Conservation (phyloP, 768 basidiomycete genomes). For the Pleurotus giganteus region DNA sequence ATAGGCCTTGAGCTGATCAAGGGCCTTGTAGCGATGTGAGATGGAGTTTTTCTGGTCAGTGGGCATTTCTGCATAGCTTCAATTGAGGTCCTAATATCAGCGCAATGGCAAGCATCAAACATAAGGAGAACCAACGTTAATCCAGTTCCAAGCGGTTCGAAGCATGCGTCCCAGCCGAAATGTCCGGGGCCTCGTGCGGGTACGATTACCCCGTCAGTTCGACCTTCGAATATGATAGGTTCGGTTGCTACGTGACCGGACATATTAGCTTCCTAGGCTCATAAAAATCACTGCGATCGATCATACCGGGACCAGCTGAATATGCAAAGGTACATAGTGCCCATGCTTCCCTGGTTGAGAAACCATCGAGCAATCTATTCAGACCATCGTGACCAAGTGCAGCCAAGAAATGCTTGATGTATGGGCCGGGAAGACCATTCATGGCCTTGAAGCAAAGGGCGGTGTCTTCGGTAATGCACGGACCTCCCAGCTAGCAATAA, state of each 20-base stretch:
- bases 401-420: constrained; percentile 91
- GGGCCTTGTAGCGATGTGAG: constrained; percentile 70
- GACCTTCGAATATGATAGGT: constrained; percentile 76
- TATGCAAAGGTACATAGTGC: constrained; percentile 98
- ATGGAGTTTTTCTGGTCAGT: constrained; percentile 65
- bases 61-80: constrained; percentile 81
- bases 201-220: constrained; percentile 88
- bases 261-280: background rate
- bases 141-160: constrained; percentile 72
- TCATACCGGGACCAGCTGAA: constrained; percentile 68
- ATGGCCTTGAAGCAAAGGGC: constrained; percentile 90
- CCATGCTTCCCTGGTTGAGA: constrained; percentile 75
- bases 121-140: constrained; percentile 61
- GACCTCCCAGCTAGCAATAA: constrained; percentile 36
- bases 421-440: constrained; percentile 91
- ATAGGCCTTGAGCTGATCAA: constrained; percentile 61
- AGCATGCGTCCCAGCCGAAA: constrained; percentile 93
- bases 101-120: background rate
- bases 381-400: constrained; percentile 87
- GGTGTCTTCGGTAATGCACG: constrained; percentile 86
- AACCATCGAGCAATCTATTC: constrained; percentile 77
- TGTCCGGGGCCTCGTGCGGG: constrained; percentile 70
- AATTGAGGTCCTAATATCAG: constrained; percentile 19
- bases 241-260: constrained; percentile 41
- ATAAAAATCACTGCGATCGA: constrained; percentile 1